phyloP scores from a whole-genome alignment of 2,329 filamentous ascomycete species.

The Fusarium foetens region DNA sequence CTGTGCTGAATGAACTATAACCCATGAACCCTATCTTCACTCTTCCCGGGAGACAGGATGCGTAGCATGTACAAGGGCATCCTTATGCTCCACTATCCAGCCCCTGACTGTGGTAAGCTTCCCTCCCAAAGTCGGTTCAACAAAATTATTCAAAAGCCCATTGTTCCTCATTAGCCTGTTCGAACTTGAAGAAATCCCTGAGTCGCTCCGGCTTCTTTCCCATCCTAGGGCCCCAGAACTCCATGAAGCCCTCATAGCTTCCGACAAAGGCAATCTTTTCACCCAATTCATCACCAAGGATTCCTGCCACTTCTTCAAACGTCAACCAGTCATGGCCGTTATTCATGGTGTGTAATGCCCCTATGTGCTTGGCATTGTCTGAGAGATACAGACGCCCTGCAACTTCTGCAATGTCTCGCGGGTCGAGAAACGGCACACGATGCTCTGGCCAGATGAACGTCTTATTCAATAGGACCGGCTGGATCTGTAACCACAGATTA shows the following conservation, averaged over 20 bases:
- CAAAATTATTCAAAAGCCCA: background rate
- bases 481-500: background rate
- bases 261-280: background rate
- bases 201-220: background rate
- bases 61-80: background rate
- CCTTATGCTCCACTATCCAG: background rate
- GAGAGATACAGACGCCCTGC: rapidly evolving
- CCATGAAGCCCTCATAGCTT: background rate
- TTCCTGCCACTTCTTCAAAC: background rate
- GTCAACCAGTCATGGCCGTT: background rate
- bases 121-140: background rate
- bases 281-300: rapidly evolving
- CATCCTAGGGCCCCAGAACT: background rate
- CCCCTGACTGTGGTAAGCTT: background rate
- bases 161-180: background rate
- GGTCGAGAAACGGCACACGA: background rate
- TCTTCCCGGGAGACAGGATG: rapidly evolving
- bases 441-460: background rate
- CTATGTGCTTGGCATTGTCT: rapidly evolving
- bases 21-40: background rate
- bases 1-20: no score
- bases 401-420: background rate
- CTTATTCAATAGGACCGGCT: rapidly evolving
- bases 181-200: background rate
- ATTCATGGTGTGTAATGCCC: rapidly evolving